These are phyloP conservation scores for Termitomyces sp. DNA, from an alignment of 768 basidiomycete genomes.

Conservation along the genomic window DNA sequence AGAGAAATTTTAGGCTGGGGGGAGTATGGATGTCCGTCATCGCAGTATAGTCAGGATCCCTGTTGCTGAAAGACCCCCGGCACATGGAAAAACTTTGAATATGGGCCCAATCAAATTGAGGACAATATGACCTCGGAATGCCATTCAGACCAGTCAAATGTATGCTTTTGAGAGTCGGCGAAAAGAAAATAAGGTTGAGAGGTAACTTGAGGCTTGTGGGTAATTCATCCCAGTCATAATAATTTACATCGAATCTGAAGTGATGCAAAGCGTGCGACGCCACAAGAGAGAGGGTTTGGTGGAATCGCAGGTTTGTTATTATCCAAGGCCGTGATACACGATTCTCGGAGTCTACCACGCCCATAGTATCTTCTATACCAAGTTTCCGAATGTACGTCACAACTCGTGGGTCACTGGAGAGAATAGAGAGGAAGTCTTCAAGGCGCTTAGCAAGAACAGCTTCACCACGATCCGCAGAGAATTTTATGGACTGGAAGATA, in stretches of 20 bases:
- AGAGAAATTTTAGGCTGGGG: neutral
- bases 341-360: no score
- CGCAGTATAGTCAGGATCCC: conserved; percentile 1
- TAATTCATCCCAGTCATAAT: conserved; percentile 1
- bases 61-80: neutral
- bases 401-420: neutral
- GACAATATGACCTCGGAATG: neutral
- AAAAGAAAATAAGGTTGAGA: neutral
- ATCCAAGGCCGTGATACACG: conserved; percentile 1
- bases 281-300: conserved; percentile 5
- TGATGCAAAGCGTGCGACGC: neutral
- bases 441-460: neutral
- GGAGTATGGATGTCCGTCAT: neutral
- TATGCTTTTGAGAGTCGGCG: neutral
- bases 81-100: no score
- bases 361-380: conserved; percentile 1
- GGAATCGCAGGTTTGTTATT: conserved; percentile 3
- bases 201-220: conserved; percentile 3
- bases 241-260: conserved; percentile 6
- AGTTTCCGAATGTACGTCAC: neutral
- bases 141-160: conserved; percentile 3
- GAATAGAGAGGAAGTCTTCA: neutral
- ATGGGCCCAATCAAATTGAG: no score
- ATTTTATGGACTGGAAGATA: conserved; percentile 3
- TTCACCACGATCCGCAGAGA: conserved; percentile 3